Evolutionary conservation across 2,329 filamentous ascomycete genomes (phyloP).

Genomic region (Aspergillus niger): DNA sequence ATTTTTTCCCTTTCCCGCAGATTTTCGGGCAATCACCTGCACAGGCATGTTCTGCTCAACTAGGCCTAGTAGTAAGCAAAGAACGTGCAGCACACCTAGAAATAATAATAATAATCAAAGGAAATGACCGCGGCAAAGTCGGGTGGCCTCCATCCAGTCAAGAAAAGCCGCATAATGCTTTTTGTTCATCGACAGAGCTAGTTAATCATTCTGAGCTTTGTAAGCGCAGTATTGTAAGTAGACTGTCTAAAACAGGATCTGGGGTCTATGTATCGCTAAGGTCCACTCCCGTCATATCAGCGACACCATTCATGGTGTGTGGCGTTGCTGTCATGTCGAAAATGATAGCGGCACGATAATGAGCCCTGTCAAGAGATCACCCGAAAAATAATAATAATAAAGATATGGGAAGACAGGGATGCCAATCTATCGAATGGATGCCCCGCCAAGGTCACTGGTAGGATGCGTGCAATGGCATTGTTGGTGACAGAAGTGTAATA

Average conservation of each 20-base stretch:
- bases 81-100: background rate
- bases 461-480: constrained; percentile 1
- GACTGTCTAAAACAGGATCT: constrained; percentile 1
- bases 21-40: background rate
- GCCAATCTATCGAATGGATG: background rate
- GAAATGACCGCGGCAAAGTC: constrained; percentile 16
- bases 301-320: background rate
- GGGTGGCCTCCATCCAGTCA: constrained; percentile 8
- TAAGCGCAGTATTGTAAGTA: background rate
- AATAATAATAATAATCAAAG: background rate
- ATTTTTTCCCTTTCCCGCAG: background rate
- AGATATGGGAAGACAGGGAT: background rate
- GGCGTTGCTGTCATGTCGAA: background rate
- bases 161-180: constrained; percentile 6
- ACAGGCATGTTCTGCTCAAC: background rate
- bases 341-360: background rate
- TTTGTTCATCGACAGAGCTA: constrained; percentile 1
- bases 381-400: background rate
- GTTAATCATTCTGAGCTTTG: background rate
- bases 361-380: background rate
- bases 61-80: background rate
- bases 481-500: background rate
- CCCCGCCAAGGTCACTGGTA: background rate
- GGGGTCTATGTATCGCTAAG: constrained; percentile 1
- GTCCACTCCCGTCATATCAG: background rate